Percentiles rank a stretch among this genome's conserved stretches.
Conservation (phyloP, 441 rosid genomes). For the Adansonia gregorii region DNA sequence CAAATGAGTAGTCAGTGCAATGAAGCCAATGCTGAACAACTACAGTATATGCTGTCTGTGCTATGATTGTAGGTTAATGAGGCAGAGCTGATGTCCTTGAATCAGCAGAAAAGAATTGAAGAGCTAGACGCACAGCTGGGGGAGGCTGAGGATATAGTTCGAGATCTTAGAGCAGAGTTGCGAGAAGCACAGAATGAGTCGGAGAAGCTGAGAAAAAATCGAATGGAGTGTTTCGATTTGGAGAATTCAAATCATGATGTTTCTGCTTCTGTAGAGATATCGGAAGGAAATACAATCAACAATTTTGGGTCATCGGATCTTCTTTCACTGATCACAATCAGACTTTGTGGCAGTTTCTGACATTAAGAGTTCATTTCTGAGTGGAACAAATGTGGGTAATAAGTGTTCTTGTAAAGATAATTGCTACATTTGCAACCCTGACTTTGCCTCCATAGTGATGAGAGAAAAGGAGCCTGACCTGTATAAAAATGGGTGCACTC, state of each 20-base stretch:
- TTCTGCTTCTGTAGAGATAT: constrained; percentile 25
- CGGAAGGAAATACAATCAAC: constrained; percentile 38
- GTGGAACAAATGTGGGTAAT: constrained; percentile 34
- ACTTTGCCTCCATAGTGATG: constrained; percentile 68
- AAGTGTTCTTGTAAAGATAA: constrained; percentile 49
- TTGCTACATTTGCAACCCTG: constrained; percentile 52
- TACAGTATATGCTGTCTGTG: neutral
- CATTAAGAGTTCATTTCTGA: constrained; percentile 38
- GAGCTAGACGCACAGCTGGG: constrained; percentile 90
- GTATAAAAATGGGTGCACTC: constrained; percentile 57
- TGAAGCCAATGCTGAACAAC: neutral
- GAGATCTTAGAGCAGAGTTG: constrained; percentile 79
- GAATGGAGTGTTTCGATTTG: constrained; percentile 25
- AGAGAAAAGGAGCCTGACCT: constrained; percentile 69
- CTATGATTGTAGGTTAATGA: constrained; percentile 58
- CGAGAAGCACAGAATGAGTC: constrained; percentile 54
- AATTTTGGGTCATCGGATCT: constrained; percentile 37
- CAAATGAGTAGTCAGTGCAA: neutral
- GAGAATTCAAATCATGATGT: constrained; percentile 29
- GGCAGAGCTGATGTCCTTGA: constrained; percentile 53
- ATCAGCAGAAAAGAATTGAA: constrained; percentile 66
- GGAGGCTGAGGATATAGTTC: constrained; percentile 88
- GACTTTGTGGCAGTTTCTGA: constrained; percentile 41
- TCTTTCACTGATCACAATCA: constrained; percentile 39
- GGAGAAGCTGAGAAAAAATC: too few relatives aligned